Base-by-base conservation (phyloP, 1,139 yeast species). In the Taiozyma sp. region DNA sequence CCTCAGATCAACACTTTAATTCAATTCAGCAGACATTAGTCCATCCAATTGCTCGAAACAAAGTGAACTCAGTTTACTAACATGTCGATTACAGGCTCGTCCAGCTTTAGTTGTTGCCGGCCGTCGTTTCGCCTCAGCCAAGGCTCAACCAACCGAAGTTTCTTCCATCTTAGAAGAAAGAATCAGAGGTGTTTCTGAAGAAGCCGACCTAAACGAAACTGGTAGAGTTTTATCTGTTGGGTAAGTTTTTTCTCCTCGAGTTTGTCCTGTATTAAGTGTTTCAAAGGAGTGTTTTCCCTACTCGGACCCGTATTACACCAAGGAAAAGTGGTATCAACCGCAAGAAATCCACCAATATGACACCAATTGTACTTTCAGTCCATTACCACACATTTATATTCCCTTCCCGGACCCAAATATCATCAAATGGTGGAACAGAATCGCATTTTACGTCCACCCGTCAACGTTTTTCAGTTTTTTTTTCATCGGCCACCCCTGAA, bases 111-210 rank as follows among this genome's bases (percentile, higher is more conserved):
- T 78, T 66, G 73, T 79, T 67, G 83, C 84, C 69, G 76, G 77
- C 59, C 75, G 86, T 68, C 85, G 96, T 76, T 88, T 81, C 72
- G 97, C 98, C 71, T 85, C 95, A 60, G 95, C 96, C 67, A 95
- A 93, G 85, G 95, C 98, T 69, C 91, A 95, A 66, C 98, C 99
- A 72, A 93, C 99, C 66, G 99, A 95, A 80, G 99, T 95, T 65
- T 90, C 99, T 64, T 89, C 98, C 58, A 93, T 95, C 78, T 85
- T 95, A 71, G 99, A 95, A 81, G 97, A 93, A 76, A 90, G 96
- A 80, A 95, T 95, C 82, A 90, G 97, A 81, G 99, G 99, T 78
- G 95, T 93, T 67, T 85, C 97, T 63, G 95, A 89, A 68, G 98
- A 91, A 77, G 90, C 97, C 68, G 85, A 89, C 85, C 86, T 95